A percentile compares a stretch with the other conserved stretches of the same genome.
These are phyloP conservation scores for Daldinia caldariorum DNA, from an alignment of 495 filamentous ascomycete genomes.

Conservation along the genomic window DNA sequence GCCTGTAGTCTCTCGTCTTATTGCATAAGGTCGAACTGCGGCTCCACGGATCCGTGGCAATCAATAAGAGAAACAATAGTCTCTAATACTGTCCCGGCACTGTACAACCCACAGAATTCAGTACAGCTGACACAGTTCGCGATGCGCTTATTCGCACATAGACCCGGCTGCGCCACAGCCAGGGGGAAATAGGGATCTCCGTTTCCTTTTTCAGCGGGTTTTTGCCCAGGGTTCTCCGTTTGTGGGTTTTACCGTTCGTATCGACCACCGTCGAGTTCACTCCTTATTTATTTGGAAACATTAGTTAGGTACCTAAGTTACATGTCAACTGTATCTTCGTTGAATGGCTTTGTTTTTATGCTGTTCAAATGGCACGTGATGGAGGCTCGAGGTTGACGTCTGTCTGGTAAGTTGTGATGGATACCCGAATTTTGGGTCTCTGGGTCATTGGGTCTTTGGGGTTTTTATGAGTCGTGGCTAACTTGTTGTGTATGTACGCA, in stretches of 20 bases:
- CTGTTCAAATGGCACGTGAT: slow-evolving; percentile 48
- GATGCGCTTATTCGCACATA: slow-evolving; percentile 1
- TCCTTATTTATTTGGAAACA: slow-evolving; percentile 9
- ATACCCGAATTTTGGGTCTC: not conserved
- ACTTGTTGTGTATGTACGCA: slow-evolving; percentile 21
- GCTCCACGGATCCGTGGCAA: not conserved
- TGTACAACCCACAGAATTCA: not conserved
- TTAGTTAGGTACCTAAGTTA: slow-evolving; percentile 18
- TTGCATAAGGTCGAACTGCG: not conserved
- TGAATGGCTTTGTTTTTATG: slow-evolving; percentile 45
- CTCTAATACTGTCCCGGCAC: not conserved
- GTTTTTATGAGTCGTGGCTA: not conserved
- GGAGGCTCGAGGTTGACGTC: slow-evolving; percentile 51
- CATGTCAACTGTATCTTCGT: slow-evolving; percentile 3
- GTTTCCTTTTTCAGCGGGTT: slow-evolving; percentile 22
- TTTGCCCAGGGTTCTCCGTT: slow-evolving; percentile 6
- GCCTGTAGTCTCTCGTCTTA: not conserved
- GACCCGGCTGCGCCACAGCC: slow-evolving; percentile 29
- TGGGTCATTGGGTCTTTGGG: not conserved
- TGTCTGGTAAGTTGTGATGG: slow-evolving; percentile 50
- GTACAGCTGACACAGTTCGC: not conserved
- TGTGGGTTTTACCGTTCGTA: slow-evolving; percentile 15
- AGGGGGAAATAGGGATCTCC: slow-evolving; percentile 37
- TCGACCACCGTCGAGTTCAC: slow-evolving; percentile 12
- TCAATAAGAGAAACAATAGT: not conserved